A percentile compares a stretch with the other conserved stretches of the same genome.
Evolutionary conservation across 2,329 filamentous ascomycete species (phyloP).

Genomic region (Zymoseptoria passerinii): DNA sequence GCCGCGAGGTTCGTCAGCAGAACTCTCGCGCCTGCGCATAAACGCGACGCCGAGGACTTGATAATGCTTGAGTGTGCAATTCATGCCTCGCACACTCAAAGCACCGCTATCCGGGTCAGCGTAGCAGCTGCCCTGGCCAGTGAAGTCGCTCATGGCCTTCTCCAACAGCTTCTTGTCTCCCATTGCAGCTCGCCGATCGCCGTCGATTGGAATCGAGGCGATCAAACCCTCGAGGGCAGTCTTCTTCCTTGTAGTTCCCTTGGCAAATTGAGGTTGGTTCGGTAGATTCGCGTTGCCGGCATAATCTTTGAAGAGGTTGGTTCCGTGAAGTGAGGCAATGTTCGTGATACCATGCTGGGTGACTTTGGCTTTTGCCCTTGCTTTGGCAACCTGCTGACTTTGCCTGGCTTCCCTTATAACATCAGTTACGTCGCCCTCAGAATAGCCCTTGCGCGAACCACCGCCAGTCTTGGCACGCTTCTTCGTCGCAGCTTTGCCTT

Average conservation of each 20-base stretch:
- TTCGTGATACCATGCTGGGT: slow-evolving; percentile 10
- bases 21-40: slow-evolving; percentile 47
- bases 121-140: slow-evolving; percentile 30
- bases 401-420: too few relatives aligned
- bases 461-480: not conserved
- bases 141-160: slow-evolving; percentile 36
- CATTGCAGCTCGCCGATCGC: slow-evolving; percentile 22
- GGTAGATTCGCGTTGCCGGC: slow-evolving; percentile 10
- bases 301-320: slow-evolving; percentile 20
- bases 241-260: slow-evolving; percentile 19
- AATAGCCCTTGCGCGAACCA: not conserved
- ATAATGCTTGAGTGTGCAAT: slow-evolving; percentile 37
- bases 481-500: not conserved
- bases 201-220: slow-evolving; percentile 32
- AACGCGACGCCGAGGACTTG: slow-evolving; percentile 47
- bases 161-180: slow-evolving; percentile 33
- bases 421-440: not conserved
- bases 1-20: slow-evolving; percentile 30
- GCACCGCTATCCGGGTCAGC: too few relatives aligned
- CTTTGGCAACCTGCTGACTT: not conserved
- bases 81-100: too few relatives aligned
- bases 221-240: slow-evolving; percentile 35
- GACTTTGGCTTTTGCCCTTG: not conserved
- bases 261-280: slow-evolving; percentile 17
- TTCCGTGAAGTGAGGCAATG: slow-evolving; percentile 11